Percentiles rank a stretch among this genome's conserved stretches.
Evolutionary conservation across 371 early-diverging fungal species (phyloP).

Genomic region (Rhizopus delemar): DNA sequence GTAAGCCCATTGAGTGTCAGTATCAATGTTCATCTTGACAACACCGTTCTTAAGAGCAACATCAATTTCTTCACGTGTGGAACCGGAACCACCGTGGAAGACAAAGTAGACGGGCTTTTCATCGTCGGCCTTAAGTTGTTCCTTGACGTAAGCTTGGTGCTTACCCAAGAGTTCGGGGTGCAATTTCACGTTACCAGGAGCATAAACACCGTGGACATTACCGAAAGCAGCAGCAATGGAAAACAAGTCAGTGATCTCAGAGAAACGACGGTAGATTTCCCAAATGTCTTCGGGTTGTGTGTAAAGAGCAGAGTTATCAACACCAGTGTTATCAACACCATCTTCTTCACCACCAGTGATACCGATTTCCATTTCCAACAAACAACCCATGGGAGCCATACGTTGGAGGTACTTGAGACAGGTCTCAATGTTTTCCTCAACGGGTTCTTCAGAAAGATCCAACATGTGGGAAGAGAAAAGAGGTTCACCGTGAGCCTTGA

Average conservation of each 20-base stretch:
- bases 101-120: constrained; percentile 88
- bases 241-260: constrained; percentile 76
- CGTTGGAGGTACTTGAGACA: constrained; percentile 87
- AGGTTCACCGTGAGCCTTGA: constrained; percentile 86
- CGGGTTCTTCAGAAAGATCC: constrained; percentile 88
- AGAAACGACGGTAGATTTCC: constrained; percentile 85
- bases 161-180: constrained; percentile 86
- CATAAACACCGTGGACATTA: constrained; percentile 93
- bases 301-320: constrained; percentile 85
- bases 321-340: constrained; percentile 89
- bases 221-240: constrained; percentile 90
- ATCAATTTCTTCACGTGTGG: constrained; percentile 75
- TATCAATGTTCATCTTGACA: constrained; percentile 94
- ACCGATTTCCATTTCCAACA: constrained; percentile 94
- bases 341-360: constrained; percentile 96
- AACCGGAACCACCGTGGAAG: constrained; percentile 96
- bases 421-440: constrained; percentile 86
- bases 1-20: constrained; percentile 81
- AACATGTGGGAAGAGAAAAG: constrained; percentile 95
- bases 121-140: constrained; percentile 57
- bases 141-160: constrained; percentile 81
- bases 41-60: constrained; percentile 82
- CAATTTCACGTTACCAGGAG: constrained; percentile 89
- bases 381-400: constrained; percentile 80
- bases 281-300: constrained; percentile 93